These are phyloP conservation scores for Ascomycota sp. DNA, from an alignment of 2,329 filamentous ascomycete genomes.

Conservation along the genomic window DNA sequence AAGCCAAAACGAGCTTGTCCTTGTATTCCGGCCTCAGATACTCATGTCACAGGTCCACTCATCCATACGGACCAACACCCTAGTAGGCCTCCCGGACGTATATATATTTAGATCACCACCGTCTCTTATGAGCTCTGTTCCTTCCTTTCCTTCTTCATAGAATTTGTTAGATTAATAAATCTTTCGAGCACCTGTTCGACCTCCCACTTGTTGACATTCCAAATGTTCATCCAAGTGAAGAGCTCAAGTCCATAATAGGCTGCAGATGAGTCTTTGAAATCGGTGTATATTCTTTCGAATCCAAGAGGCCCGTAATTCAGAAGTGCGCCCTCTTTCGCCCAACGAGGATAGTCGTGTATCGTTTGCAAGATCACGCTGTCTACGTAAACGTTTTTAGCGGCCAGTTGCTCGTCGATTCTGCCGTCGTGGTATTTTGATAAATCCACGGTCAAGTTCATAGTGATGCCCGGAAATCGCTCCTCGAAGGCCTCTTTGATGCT, in stretches of 20 bases:
- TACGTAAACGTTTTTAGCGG: constrained; percentile 14
- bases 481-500: constrained; percentile 22
- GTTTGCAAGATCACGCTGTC: constrained; percentile 30
- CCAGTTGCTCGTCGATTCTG: constrained; percentile 23
- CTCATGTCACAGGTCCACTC: constrained; percentile 21
- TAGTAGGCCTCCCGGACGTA: no score
- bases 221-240: constrained; percentile 16
- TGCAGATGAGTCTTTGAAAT: constrained; percentile 19
- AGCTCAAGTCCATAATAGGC: constrained; percentile 22
- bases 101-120: no score
- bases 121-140: no score
- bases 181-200: no score
- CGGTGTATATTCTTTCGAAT: constrained; percentile 20
- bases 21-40: constrained; percentile 28
- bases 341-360: constrained; percentile 28
- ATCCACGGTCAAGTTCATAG: constrained; percentile 31
- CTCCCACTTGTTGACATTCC: constrained; percentile 16
- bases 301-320: constrained; percentile 26
- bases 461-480: constrained; percentile 24
- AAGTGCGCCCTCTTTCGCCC: constrained; percentile 24
- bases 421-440: constrained; percentile 33
- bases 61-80: no score
- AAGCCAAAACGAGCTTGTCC: constrained; percentile 30
- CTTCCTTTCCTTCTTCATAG: no score
- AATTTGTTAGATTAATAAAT: no score